Evolutionary conservation across 306 rosid genomes (phyloP), one percentile per base, ranked within the genome.

Genomic region (Citrullus mucosospermus): DNA sequence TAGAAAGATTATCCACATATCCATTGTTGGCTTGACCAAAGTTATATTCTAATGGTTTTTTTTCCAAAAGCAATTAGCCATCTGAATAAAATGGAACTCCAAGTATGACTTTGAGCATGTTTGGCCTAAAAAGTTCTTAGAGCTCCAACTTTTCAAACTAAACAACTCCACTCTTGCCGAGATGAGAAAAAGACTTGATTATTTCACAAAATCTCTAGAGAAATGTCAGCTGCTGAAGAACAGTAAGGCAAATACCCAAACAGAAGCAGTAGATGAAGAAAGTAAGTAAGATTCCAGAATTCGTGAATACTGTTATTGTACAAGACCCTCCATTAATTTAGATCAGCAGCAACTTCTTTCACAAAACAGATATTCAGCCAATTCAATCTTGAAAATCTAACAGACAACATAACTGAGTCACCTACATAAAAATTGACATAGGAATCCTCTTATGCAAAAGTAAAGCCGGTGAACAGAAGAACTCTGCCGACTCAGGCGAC

Each of bases 401-500:
- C 73, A 67, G 32, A n/a, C 32, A 67, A 67, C 34, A 67, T 15
- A 67, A 67, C 74, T 46, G 56, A 10, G 36, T 11, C 34, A n/a
- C 16, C 48, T 34, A 6, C 28, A 34, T 10, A 17, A 65, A 65
- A 66, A 38, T 38, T 28, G 38, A 68, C 17, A 30, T 30, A 48
- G 77, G 58, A 68, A 48, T 48, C 15, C 59, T 46, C 77, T 22
- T 59, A 46, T 46, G 22, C 41, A 46, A 16, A 51, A 25, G 43
- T 14, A 48, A 71, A 71, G 77, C 77, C 76, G 22, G 60, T 25
- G 12, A 46, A 50, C 6, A 2, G 48, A 71, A 43, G 18, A 68
- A 25, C 38, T 25, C 62, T 4, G 43, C 79, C 65, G 57, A 83
- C 66, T 89, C 83, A 95, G 38, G 98, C 98, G 71, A 92, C 98